phyloP scores from a whole-genome alignment of 23 red algal species.

The Pyropia haitanensis region DNA sequence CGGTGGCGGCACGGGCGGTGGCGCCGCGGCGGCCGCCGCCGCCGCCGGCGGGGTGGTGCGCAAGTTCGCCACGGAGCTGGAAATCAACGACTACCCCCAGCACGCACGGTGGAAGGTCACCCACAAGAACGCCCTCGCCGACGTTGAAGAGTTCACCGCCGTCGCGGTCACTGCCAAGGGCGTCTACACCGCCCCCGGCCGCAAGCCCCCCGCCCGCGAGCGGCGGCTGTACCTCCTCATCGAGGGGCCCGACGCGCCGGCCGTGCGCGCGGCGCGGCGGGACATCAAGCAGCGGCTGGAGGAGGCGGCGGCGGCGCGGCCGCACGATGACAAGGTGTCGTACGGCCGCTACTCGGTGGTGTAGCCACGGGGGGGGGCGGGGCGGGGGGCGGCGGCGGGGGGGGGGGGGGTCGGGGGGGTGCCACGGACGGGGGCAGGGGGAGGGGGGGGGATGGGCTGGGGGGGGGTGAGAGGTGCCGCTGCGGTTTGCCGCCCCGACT shows the following conservation, averaged over 20 bases:
- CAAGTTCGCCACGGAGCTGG: conserved; percentile 54
- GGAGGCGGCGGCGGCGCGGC: conserved; percentile 49
- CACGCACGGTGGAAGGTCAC: conserved; percentile 88
- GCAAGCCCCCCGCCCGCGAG: conserved; percentile 75
- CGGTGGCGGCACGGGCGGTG: conserved; percentile 1
- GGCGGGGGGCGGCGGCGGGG: too few relatives aligned
- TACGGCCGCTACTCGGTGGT: conserved; percentile 87
- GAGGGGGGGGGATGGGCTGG: too few relatives aligned
- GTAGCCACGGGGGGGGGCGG: background rate
- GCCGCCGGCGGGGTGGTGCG: background rate
- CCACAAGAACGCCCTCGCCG: conserved; percentile 53
- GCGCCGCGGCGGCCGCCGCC: background rate
- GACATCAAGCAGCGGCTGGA: conserved; percentile 79
- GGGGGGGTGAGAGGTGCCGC: too few relatives aligned
- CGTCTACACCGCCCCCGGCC: conserved; percentile 59
- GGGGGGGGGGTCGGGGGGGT: too few relatives aligned
- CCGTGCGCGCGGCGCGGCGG: conserved; percentile 54
- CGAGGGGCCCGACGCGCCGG: conserved; percentile 64
- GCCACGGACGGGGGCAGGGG: too few relatives aligned
- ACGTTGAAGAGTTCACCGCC: conserved; percentile 80
- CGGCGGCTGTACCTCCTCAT: conserved; percentile 80
- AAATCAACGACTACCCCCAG: conserved; percentile 94
- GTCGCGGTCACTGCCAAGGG: conserved; percentile 69
- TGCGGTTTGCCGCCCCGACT: too few relatives aligned
- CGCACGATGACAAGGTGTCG: conserved; percentile 39